These are phyloP conservation scores for Halophytophthora polymorphica DNA, from an alignment of 352 stramenopile genomes.

Conservation along the genomic window DNA sequence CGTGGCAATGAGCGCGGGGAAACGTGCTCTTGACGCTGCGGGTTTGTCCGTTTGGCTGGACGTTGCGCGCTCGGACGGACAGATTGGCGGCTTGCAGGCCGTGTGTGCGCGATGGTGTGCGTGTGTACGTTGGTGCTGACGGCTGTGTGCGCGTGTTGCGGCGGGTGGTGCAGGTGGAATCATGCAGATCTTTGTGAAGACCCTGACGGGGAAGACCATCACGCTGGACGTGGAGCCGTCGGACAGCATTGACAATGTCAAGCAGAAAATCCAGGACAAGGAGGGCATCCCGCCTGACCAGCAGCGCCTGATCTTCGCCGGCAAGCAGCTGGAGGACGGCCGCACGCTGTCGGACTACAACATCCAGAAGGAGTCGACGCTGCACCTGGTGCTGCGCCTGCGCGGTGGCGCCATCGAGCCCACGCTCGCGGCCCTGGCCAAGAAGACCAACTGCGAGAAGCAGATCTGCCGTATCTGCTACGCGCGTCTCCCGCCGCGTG, in stretches of 20 bases:
- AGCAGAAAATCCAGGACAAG: slow-evolving; percentile 99
- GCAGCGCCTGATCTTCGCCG: slow-evolving; percentile 99
- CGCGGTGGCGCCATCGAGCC: slow-evolving; percentile 94
- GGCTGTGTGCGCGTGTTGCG: slow-evolving; percentile 4
- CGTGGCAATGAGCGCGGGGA: not conserved
- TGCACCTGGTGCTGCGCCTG: slow-evolving; percentile 95
- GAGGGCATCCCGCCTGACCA: slow-evolving; percentile 99
- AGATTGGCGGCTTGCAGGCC: too few relatives aligned
- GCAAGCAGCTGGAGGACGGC: slow-evolving; percentile 98
- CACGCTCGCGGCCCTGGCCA: slow-evolving; percentile 96
- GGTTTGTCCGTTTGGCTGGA: too few relatives aligned
- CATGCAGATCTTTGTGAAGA: slow-evolving; percentile 99
- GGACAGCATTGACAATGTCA: slow-evolving; percentile 99
- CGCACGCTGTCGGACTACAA: slow-evolving; percentile 94
- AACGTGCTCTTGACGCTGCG: not conserved
- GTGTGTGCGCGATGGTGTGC: too few relatives aligned
- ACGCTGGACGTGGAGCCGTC: slow-evolving; percentile 96
- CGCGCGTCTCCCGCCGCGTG: slow-evolving; percentile 97
- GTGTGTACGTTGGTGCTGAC: too few relatives aligned
- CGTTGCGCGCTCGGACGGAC: too few relatives aligned
- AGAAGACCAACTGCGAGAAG: slow-evolving; percentile 99
- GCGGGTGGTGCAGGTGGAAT: slow-evolving; percentile 34
- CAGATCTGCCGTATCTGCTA: slow-evolving; percentile 99
- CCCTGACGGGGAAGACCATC: slow-evolving; percentile 96
- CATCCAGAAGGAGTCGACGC: slow-evolving; percentile 96